phyloP scores from a whole-genome alignment of 2,329 filamentous ascomycete species.

The Aureobasidium sp. region DNA sequence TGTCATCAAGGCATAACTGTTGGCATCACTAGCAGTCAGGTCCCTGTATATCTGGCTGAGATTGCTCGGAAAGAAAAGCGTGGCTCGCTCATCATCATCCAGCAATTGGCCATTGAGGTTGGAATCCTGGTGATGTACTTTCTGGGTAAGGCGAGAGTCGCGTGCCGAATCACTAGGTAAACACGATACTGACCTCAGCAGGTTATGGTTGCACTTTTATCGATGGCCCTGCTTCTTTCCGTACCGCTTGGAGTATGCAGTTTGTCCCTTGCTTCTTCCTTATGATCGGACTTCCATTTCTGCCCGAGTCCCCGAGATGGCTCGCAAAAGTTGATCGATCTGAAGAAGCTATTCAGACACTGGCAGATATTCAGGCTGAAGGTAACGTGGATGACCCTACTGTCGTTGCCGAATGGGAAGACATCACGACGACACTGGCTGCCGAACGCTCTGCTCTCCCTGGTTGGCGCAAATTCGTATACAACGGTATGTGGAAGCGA shows the following conservation, averaged over 20 bases:
- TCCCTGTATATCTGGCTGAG: slow-evolving; percentile 40
- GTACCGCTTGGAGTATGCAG: slow-evolving; percentile 42
- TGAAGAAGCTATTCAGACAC: slow-evolving; percentile 38
- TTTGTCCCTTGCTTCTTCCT: slow-evolving; percentile 40
- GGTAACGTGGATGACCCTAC: slow-evolving; percentile 40
- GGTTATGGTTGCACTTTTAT: slow-evolving; percentile 33
- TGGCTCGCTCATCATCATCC: slow-evolving; percentile 38
- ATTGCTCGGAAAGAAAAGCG: slow-evolving; percentile 37
- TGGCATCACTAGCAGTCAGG: slow-evolving; percentile 39
- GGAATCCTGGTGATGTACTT: slow-evolving; percentile 44
- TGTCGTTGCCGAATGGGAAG: slow-evolving; percentile 43
- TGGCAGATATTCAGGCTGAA: slow-evolving; percentile 40
- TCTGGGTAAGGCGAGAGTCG: slow-evolving; percentile 25
- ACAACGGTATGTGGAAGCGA: slow-evolving; percentile 53
- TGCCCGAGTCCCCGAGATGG: slow-evolving; percentile 43
- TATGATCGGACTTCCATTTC: slow-evolving; percentile 38
- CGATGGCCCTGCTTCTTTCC: slow-evolving; percentile 33
- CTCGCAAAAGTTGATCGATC: slow-evolving; percentile 41
- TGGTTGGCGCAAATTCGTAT: slow-evolving; percentile 40
- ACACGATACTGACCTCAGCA: neutral
- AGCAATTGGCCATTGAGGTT: slow-evolving; percentile 39
- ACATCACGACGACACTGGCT: slow-evolving; percentile 37
- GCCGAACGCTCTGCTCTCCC: slow-evolving; percentile 34
- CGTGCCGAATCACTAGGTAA: neutral
- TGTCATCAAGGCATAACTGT: slow-evolving; percentile 23